Evolutionary conservation across 192 early-diverging fungal species (phyloP), one percentile per base, ranked within the genome.

Genomic region (Rhizoclosmatium globosum): DNA sequence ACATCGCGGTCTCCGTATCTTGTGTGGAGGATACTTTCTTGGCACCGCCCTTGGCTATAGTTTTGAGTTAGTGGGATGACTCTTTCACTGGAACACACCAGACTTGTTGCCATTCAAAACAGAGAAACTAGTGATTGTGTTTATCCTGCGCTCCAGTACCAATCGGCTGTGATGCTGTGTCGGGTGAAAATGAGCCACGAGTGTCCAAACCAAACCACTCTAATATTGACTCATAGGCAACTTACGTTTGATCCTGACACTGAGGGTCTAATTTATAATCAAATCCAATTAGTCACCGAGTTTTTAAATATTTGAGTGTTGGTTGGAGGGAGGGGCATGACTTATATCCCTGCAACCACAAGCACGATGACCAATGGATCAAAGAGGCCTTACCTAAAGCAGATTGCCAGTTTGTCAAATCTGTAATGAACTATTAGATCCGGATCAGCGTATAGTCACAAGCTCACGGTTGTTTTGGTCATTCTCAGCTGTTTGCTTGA

Each of bases 131-230:
- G 23, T 9, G 47, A 71, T 56, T 3, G 69, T 23, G 4, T 71
- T 11, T 23, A 44, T 39, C 69, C 69, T 44, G 23, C 31, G 13
- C 19, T 43, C 21, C 38, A 48, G 39, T 68, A 41, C 69, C 69
- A 71, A 48, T 71, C 53, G 46, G 69, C 69, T n/a, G 11, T 71
- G 53, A 71, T 48, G 38, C 69, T 62, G 60, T 19, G 21, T 62
- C 9, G 0, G 50, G 17, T 13, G 17, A 7, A 53, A 53, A 13
- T 53, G 9, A 53, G 50, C 50, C 17, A 17, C 31, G 31, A 31
- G 31, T 31, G 31, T 31, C 31, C 0, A 31, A 31, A 31, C 31
- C 31, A 31, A 31, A 31, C 31, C 31, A 31, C 31, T 31, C 31
- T 31, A 31, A 31, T 31, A 31, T 31, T 31, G 31, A 31, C 31